Percentiles rank a stretch among this genome's conserved stretches.
These are phyloP conservation scores for Gynandropsis gynandra DNA, from an alignment of 345 rosid genomes.

Conservation along the genomic window DNA sequence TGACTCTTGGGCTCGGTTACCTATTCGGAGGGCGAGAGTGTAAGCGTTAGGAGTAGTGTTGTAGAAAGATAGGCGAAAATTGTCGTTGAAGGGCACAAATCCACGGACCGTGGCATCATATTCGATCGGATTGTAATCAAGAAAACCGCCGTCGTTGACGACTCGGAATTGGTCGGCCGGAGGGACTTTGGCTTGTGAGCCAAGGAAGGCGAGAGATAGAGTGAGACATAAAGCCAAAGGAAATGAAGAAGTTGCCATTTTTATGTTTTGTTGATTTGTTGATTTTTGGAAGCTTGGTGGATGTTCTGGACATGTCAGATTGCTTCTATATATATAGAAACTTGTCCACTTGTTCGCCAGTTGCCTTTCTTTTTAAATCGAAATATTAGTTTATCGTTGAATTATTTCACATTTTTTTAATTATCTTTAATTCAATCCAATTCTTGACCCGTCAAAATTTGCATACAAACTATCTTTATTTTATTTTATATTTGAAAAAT, in stretches of 20 bases:
- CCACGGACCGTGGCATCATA: slow-evolving; percentile 29
- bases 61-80: slow-evolving; percentile 43
- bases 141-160: slow-evolving; percentile 36
- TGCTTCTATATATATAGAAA: not conserved
- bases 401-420: no score
- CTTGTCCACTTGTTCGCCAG: not conserved
- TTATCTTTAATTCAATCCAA: no score
- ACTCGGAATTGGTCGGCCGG: not conserved
- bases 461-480: no score
- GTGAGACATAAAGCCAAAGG: not conserved
- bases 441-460: no score
- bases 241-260: not conserved
- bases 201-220: not conserved
- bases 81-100: slow-evolving; percentile 9
- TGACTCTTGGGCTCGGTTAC: slow-evolving; percentile 31
- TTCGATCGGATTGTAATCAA: slow-evolving; percentile 15
- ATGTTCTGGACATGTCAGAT: not conserved
- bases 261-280: not conserved
- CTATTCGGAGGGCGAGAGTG: slow-evolving; percentile 41
- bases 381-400: no score
- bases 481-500: no score
- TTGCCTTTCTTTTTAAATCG: no score
- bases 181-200: not conserved
- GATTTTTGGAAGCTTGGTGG: no score
- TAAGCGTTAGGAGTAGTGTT: slow-evolving; percentile 42